These are phyloP conservation scores for Mycotypha africana DNA, from an alignment of 371 early-diverging fungal genomes.

Conservation along the genomic window DNA sequence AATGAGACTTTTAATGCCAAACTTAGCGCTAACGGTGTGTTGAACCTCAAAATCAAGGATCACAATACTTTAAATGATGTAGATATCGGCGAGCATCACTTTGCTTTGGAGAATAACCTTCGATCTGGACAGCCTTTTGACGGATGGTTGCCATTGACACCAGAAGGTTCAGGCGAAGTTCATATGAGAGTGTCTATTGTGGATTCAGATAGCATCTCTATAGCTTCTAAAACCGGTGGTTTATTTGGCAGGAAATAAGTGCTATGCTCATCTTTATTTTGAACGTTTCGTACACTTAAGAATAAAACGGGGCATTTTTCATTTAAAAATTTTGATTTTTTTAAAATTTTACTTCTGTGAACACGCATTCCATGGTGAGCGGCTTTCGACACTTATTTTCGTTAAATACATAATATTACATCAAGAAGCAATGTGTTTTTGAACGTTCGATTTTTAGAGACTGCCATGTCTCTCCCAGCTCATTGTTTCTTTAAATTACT, in stretches of 20 bases:
- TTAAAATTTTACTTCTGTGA: too few species aligned
- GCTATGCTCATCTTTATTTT: too few species aligned
- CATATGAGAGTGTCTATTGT: conserved; percentile 22
- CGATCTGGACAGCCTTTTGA: conserved; percentile 33
- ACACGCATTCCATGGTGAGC: too few species aligned
- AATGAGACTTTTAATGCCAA: conserved; percentile 28
- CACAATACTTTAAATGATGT: conserved; percentile 67
- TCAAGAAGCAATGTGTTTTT: too few species aligned
- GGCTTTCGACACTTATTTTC: too few species aligned
- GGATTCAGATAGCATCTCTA: conserved; percentile 4
- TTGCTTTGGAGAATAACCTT: conserved; percentile 45
- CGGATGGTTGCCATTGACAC: conserved; percentile 40
- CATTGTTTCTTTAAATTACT: too few species aligned
- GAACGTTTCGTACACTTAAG: too few species aligned
- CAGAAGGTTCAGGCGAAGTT: conserved; percentile 40
- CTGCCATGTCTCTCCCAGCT: too few species aligned
- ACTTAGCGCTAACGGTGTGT: conserved; percentile 22
- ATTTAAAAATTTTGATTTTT: too few species aligned
- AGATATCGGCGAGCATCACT: conserved; percentile 56
- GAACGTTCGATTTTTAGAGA: too few species aligned
- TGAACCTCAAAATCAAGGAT: conserved; percentile 65
- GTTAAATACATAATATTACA: too few species aligned
- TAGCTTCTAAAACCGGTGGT: conserved; percentile 7
- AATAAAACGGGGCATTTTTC: too few species aligned
- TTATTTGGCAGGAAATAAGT: conserved; percentile 11